Evolutionary conservation across 345 rosid genomes (phyloP).

Genomic region (Salix koriyanagi): DNA sequence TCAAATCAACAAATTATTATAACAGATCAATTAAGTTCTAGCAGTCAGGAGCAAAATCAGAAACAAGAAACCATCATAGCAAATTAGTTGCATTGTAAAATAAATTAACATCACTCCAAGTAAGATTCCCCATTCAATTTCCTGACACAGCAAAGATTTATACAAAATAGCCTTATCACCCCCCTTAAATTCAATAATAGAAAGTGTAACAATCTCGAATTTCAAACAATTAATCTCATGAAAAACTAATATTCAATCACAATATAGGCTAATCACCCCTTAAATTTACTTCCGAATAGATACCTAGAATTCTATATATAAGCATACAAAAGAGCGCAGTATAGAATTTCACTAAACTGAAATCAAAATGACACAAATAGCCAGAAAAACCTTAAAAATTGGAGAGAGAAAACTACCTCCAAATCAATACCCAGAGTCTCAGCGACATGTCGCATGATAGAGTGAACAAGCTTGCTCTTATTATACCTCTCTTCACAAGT

Average conservation of each 20-base stretch:
- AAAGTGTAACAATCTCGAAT: background rate
- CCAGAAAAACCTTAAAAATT: background rate
- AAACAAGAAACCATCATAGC: background rate
- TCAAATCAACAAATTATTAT: background rate
- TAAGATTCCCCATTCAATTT: background rate
- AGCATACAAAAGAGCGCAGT: background rate
- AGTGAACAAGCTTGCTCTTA: constrained; percentile 98
- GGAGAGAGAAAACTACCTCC: constrained; percentile 48
- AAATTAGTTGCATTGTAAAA: background rate
- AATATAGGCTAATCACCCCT: background rate
- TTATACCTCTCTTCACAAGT: constrained; percentile 94
- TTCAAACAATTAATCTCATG: background rate
- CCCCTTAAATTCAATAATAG: background rate
- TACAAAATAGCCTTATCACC: background rate
- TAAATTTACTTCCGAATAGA: background rate
- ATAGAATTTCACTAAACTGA: background rate
- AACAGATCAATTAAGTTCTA: background rate
- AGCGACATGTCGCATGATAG: constrained; percentile 96
- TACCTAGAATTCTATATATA: background rate
- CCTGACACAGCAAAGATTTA: background rate
- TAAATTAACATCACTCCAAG: background rate
- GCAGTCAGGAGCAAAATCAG: background rate
- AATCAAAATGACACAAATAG: too few species aligned
- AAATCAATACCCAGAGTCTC: constrained; percentile 81
- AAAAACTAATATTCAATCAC: background rate